phyloP scores from a whole-genome alignment of 306 rosid genomes.

The Cicer judaicum region DNA sequence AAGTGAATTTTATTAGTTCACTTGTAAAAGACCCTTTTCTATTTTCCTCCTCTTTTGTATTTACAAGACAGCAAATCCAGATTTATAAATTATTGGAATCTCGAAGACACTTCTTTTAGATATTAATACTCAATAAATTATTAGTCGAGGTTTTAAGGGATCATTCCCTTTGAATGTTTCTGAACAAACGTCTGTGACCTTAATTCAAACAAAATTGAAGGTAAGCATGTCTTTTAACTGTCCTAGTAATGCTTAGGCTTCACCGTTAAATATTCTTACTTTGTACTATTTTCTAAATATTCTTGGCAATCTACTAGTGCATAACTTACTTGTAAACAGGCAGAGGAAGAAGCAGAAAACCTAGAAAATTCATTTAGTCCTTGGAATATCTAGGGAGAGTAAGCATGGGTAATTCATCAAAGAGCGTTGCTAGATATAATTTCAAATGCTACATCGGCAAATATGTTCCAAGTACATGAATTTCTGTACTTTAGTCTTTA shows the following conservation, averaged over 20 bases:
- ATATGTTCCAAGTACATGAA: background rate
- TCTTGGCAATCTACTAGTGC: background rate
- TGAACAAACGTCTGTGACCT: background rate
- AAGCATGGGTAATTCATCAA: constrained; percentile 11
- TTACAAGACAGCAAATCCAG: background rate
- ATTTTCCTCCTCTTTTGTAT: constrained; percentile 5
- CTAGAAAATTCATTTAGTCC: constrained; percentile 10
- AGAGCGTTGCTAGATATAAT: background rate
- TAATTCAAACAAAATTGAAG: background rate
- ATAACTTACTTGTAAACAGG: constrained; percentile 21
- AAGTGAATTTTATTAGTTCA: background rate
- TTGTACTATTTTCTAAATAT: background rate
- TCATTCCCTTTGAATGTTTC: constrained; percentile 14
- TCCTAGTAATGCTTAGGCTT: constrained; percentile 22
- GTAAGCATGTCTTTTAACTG: background rate
- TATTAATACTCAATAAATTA: background rate
- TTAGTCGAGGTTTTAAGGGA: background rate
- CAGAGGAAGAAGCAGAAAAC: constrained; percentile 1
- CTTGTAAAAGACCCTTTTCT: background rate
- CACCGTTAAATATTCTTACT: background rate
- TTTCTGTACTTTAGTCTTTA: background rate
- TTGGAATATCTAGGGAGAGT: constrained; percentile 3
- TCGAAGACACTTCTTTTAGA: constrained; percentile 1
- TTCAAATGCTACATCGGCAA: background rate
- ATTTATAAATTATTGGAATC: constrained; percentile 1